Conservation (phyloP, 208 protist species). For the Leishmania lainsoni region DNA sequence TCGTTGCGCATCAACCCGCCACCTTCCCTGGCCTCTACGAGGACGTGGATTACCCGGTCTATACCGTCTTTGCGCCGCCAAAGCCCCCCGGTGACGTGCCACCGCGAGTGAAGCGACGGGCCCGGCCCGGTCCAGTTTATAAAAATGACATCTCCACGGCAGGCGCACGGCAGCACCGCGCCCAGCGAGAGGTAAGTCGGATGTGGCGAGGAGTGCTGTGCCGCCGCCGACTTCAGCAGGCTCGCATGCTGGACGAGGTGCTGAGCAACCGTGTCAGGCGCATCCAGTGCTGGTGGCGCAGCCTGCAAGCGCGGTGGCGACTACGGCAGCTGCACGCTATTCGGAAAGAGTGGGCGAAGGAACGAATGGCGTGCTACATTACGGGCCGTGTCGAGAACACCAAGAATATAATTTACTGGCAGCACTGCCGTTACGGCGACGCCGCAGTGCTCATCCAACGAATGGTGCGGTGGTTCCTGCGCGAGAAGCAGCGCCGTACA, state of each 20-base stretch:
- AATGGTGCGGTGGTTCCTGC: conserved; percentile 63
- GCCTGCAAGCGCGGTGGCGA: conserved; percentile 39
- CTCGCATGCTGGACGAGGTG: conserved; percentile 40
- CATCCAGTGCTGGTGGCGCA: conserved; percentile 89
- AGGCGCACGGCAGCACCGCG: conserved; percentile 62
- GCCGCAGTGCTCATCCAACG: conserved; percentile 75
- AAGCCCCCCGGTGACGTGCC: conserved; percentile 63
- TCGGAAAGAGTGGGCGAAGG: conserved; percentile 50
- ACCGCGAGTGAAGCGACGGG: conserved; percentile 54
- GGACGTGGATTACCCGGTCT: conserved; percentile 65
- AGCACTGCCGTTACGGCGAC: conserved; percentile 62
- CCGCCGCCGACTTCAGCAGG: conserved; percentile 60
- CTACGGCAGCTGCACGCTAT: conserved; percentile 38
- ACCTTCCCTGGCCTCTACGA: conserved; percentile 57
- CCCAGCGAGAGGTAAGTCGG: conserved; percentile 65
- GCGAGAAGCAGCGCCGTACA: conserved; percentile 26
- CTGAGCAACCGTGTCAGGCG: conserved; percentile 53
- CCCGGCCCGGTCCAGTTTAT: conserved; percentile 44
- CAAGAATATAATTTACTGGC: conserved; percentile 76
- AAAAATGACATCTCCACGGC: conserved; percentile 58
- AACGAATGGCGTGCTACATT: conserved; percentile 49
- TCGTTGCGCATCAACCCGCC: background rate
- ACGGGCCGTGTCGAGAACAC: conserved; percentile 42
- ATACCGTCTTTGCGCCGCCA: conserved; percentile 68
- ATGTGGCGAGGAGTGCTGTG: conserved; percentile 83